phyloP scores from a whole-genome alignment of 495 filamentous ascomycete species.

The Corynascus novoguineensis region DNA sequence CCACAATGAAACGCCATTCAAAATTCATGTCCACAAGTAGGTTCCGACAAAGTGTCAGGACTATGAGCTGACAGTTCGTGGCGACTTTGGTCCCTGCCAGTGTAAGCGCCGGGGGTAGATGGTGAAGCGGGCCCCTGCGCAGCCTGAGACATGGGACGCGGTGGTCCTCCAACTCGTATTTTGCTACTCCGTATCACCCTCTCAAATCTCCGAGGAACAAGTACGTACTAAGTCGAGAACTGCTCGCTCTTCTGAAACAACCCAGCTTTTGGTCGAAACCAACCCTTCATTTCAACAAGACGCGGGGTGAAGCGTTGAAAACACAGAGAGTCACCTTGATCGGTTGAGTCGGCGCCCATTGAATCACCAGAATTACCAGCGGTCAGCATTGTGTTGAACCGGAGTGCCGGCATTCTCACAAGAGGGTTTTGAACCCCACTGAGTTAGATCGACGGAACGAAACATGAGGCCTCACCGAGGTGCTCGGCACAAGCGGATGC shows the following conservation, averaged over 20 bases:
- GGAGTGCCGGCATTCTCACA: too few species aligned
- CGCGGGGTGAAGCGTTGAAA: neutral
- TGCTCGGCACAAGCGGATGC: conserved; percentile 2
- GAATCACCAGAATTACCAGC: neutral
- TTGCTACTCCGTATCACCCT: too few species aligned
- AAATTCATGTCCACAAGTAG: too few species aligned
- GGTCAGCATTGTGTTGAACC: too few species aligned
- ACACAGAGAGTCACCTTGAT: neutral
- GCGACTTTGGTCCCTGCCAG: too few species aligned
- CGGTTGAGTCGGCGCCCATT: neutral
- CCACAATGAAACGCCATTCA: too few species aligned
- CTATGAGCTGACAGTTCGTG: neutral
- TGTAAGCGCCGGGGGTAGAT: conserved; percentile 2
- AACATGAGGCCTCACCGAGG: neutral
- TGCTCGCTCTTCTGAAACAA: conserved; percentile 3
- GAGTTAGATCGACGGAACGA: conserved; percentile 16
- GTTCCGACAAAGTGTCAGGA: too few species aligned
- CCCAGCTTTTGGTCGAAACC: neutral
- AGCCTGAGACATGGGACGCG: conserved; percentile 15
- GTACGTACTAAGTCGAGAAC: neutral
- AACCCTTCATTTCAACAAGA: neutral
- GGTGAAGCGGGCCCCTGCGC: conserved; percentile 14
- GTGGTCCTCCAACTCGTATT: too few species aligned
- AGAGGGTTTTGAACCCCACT: too few species aligned
- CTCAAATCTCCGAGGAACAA: too few species aligned